Percentiles rank a stretch among this genome's conserved stretches.
Conservation (phyloP, 139 green algal genomes). For the Chlamydomonas schloesseri region DNA sequence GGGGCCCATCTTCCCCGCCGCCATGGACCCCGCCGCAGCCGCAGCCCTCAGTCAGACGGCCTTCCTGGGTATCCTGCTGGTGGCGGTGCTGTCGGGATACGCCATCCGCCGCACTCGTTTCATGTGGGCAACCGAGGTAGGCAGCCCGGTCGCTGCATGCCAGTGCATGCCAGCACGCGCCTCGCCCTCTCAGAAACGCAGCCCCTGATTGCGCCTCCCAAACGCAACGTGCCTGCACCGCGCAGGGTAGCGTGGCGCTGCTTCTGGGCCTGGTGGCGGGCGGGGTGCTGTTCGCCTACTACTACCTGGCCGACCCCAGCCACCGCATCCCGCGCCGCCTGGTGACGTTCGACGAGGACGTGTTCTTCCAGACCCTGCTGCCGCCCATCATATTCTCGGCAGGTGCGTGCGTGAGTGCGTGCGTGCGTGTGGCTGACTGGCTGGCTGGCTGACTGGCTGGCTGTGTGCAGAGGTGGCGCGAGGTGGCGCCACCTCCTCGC, state of each 20-base stretch:
- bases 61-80: constrained; percentile 7
- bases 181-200: too few species aligned
- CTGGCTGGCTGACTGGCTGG: too few species aligned
- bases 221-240: too few species aligned
- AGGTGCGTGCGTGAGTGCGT: neutral
- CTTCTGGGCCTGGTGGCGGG: constrained; percentile 16
- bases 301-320: neutral
- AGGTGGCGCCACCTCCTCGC: too few species aligned
- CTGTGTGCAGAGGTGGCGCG: too few species aligned
- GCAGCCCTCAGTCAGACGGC: neutral
- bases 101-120: neutral
- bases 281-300: neutral
- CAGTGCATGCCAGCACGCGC: too few species aligned
- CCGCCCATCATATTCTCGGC: constrained; percentile 41
- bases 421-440: too few species aligned
- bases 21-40: neutral
- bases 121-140: constrained; percentile 22
- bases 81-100: constrained; percentile 14
- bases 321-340: constrained; percentile 10
- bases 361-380: constrained; percentile 50
- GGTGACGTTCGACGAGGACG: constrained; percentile 31
- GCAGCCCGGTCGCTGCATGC: too few species aligned
- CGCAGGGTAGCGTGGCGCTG: constrained; percentile 28
- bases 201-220: neutral
- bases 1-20: too few species aligned